Evolutionary conservation across 106 monocot genomes (phyloP).

Genomic region (Amphibolis antarctica): DNA sequence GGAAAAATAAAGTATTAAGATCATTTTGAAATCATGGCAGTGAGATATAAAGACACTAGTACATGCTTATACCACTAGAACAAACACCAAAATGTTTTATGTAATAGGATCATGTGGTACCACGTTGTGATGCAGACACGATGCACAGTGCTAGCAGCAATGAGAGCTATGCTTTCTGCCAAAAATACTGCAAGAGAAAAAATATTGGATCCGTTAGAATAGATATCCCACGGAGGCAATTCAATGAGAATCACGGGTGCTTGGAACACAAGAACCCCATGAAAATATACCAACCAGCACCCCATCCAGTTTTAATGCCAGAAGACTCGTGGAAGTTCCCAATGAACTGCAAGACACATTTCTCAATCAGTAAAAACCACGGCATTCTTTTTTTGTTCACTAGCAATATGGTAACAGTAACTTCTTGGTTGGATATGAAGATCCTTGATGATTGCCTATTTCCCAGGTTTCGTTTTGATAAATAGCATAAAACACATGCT

Average conservation of each 20-base stretch:
- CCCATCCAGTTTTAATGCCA: constrained; percentile 80
- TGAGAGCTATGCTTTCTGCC: constrained; percentile 63
- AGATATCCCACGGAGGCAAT: too few species aligned
- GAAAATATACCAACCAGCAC: constrained; percentile 59
- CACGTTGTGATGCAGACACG: constrained; percentile 98
- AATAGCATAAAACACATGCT: too few species aligned
- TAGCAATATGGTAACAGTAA: too few species aligned
- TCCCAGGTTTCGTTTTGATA: too few species aligned
- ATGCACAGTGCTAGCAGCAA: constrained; percentile 89
- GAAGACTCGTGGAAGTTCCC: constrained; percentile 81
- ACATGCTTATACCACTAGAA: not conserved
- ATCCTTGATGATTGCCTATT: too few species aligned
- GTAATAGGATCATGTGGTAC: constrained; percentile 25
- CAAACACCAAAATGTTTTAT: not conserved
- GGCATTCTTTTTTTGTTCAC: not conserved
- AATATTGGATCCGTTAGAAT: not conserved
- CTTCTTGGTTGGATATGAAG: too few species aligned
- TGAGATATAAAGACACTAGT: not conserved
- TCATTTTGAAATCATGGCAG: not conserved
- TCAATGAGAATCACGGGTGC: too few species aligned
- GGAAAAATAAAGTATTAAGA: not conserved
- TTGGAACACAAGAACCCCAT: not conserved
- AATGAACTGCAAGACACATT: constrained; percentile 48
- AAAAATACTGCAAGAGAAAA: constrained; percentile 50
- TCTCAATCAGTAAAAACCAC: not conserved